phyloP scores from a whole-genome alignment of 2,329 filamentous ascomycete genomes.

The Aurifilum marmelostoma region DNA sequence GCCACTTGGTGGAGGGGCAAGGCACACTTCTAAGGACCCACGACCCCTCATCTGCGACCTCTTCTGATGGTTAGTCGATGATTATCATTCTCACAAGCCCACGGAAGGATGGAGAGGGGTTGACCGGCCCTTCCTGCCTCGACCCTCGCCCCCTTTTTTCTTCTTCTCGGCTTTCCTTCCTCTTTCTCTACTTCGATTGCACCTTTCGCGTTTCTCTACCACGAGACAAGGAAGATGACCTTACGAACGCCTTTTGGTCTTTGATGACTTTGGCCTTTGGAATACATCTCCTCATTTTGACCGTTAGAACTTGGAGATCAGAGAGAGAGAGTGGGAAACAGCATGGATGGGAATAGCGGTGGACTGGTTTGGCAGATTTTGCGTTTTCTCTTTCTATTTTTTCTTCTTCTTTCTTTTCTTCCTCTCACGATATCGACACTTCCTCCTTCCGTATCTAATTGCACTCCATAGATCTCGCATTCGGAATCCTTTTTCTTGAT shows the following conservation, averaged over 20 bases:
- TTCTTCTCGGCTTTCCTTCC: neutral
- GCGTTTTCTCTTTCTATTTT: neutral
- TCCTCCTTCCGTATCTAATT: too few species aligned
- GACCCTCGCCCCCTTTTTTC: too few species aligned
- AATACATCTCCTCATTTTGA: neutral
- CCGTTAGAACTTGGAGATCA: neutral
- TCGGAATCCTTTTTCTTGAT: neutral
- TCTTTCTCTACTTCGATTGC: neutral
- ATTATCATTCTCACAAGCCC: neutral
- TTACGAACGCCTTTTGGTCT: constrained; percentile 9
- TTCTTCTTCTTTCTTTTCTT: neutral
- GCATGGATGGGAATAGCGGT: neutral
- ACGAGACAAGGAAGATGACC: constrained; percentile 4
- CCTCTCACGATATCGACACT: neutral
- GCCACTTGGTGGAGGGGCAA: neutral
- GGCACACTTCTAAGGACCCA: neutral
- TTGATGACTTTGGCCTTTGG: constrained; percentile 8
- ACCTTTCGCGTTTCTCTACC: neutral
- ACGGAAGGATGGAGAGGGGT: neutral
- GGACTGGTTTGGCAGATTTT: neutral
- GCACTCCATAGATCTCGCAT: neutral
- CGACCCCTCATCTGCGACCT: neutral
- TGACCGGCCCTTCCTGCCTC: too few species aligned
- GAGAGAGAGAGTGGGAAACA: neutral
- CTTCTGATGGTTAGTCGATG: neutral